Evolutionary conservation across 2,329 filamentous ascomycete genomes (phyloP).

Genomic region (Fonsecaea erecta): DNA sequence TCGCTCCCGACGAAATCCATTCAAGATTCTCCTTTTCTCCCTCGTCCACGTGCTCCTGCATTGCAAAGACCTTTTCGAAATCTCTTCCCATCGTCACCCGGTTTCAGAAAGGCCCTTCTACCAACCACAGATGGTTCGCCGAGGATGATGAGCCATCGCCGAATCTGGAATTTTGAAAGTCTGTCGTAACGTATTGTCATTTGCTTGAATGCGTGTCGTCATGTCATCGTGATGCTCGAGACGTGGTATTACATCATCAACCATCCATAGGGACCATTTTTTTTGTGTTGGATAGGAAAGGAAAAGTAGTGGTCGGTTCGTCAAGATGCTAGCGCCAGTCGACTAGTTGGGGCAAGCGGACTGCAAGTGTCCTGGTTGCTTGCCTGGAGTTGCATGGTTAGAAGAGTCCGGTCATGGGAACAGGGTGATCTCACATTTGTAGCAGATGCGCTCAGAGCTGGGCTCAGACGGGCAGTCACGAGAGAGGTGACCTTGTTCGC

Average conservation of each 20-base stretch:
- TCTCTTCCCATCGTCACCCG: conserved; percentile 13
- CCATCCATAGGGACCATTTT: conserved; percentile 16
- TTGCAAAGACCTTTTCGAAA: conserved; percentile 12
- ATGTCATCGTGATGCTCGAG: conserved; percentile 22
- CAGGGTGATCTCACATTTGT: conserved; percentile 70
- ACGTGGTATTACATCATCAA: conserved; percentile 8
- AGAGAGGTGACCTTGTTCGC: conserved; percentile 90
- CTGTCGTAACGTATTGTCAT: conserved; percentile 7
- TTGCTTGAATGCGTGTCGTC: conserved; percentile 20
- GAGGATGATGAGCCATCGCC: conserved; percentile 13
- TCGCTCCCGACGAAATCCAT: conserved; percentile 10
- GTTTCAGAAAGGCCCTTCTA: conserved; percentile 18
- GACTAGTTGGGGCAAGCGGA: conserved; percentile 78
- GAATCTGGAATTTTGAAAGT: conserved; percentile 12
- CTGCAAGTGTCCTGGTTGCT: conserved; percentile 85
- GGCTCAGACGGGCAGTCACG: conserved; percentile 96
- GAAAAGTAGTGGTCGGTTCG: conserved; percentile 16
- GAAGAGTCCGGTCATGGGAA: not conserved
- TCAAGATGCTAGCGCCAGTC: conserved; percentile 4
- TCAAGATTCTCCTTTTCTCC: not conserved
- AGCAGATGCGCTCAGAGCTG: conserved; percentile 92
- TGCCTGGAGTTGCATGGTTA: conserved; percentile 27
- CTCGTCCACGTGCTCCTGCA: conserved; percentile 11
- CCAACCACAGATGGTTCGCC: conserved; percentile 23
- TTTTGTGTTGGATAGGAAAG: conserved; percentile 24